These are phyloP conservation scores for Botryotinia calthae DNA, from an alignment of 2,329 filamentous ascomycete genomes.

Conservation along the genomic window DNA sequence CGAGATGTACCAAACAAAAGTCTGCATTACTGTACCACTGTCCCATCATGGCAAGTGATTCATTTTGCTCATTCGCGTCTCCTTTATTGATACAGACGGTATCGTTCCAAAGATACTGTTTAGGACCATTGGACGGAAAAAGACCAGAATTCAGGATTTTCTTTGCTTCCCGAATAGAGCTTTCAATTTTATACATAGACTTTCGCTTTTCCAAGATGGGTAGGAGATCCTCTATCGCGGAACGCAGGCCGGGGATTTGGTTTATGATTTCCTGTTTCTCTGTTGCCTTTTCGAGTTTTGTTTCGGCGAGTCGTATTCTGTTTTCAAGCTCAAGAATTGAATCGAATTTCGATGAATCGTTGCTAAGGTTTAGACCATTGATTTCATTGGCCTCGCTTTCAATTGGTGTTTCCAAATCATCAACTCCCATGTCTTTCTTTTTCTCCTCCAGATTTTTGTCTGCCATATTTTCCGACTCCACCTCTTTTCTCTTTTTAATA, in stretches of 20 bases:
- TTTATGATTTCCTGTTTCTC: slow-evolving; percentile 3
- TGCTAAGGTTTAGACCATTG: neutral
- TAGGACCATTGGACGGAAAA: slow-evolving; percentile 32
- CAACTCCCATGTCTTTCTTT: slow-evolving; percentile 5
- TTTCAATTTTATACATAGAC: slow-evolving; percentile 36
- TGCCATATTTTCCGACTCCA: slow-evolving; percentile 6
- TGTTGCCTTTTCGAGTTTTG: slow-evolving; percentile 9
- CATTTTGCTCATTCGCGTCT: slow-evolving; percentile 36
- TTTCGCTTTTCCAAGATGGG: slow-evolving; percentile 28
- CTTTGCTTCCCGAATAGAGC: slow-evolving; percentile 31
- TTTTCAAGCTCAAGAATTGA: neutral
- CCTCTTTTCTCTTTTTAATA: slow-evolving; percentile 10
- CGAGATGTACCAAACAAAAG: slow-evolving; percentile 39
- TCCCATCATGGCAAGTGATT: slow-evolving; percentile 39
- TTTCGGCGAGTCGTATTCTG: slow-evolving; percentile 5
- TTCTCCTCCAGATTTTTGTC: slow-evolving; percentile 8
- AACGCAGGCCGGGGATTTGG: slow-evolving; percentile 7
- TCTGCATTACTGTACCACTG: slow-evolving; percentile 39
- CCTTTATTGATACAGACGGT: slow-evolving; percentile 40
- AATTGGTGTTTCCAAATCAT: neutral
- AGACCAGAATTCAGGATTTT: slow-evolving; percentile 35
- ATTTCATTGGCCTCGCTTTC: neutral
- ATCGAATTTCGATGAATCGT: neutral
- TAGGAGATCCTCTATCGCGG: slow-evolving; percentile 18
- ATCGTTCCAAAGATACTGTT: slow-evolving; percentile 39